Conservation (phyloP, 2,329 filamentous ascomycete species). For the Exophiala sp. region DNA sequence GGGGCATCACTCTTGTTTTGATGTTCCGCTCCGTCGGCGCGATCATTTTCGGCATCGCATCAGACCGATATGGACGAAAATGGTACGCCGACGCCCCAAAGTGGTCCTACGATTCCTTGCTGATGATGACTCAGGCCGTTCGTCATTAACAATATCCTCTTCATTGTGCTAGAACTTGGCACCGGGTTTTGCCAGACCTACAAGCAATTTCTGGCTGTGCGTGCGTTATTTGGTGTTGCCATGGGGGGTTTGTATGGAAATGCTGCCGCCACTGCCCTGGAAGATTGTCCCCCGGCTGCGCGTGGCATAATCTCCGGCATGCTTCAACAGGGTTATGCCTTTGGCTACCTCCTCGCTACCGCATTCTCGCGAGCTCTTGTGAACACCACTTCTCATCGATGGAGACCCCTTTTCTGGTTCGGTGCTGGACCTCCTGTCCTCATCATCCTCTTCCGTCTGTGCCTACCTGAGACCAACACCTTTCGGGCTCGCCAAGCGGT, state of each 20-base stretch:
- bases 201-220: constrained; percentile 52
- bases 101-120: constrained; percentile 15
- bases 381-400: constrained; percentile 69
- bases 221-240: constrained; percentile 57
- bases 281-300: constrained; percentile 55
- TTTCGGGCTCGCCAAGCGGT: constrained; percentile 61
- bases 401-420: constrained; percentile 87
- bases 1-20: constrained; percentile 52
- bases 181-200: constrained; percentile 57
- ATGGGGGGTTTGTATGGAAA: constrained; percentile 57
- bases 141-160: constrained; percentile 55
- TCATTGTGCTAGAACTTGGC: constrained; percentile 55
- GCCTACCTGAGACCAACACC: constrained; percentile 70
- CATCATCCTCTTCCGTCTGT: constrained; percentile 72
- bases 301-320: constrained; percentile 57
- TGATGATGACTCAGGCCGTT: constrained; percentile 42
- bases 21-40: constrained; percentile 58
- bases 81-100: constrained; percentile 35
- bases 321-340: constrained; percentile 58
- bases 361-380: constrained; percentile 48
- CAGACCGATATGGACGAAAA: constrained; percentile 52
- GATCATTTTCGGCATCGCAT: constrained; percentile 51
- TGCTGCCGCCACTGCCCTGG: constrained; percentile 56
- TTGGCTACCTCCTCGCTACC: constrained; percentile 57
- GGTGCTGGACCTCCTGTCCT: constrained; percentile 72